phyloP scores from a whole-genome alignment of 2,329 filamentous ascomycete genomes.

The Leptographium wingfieldii region DNA sequence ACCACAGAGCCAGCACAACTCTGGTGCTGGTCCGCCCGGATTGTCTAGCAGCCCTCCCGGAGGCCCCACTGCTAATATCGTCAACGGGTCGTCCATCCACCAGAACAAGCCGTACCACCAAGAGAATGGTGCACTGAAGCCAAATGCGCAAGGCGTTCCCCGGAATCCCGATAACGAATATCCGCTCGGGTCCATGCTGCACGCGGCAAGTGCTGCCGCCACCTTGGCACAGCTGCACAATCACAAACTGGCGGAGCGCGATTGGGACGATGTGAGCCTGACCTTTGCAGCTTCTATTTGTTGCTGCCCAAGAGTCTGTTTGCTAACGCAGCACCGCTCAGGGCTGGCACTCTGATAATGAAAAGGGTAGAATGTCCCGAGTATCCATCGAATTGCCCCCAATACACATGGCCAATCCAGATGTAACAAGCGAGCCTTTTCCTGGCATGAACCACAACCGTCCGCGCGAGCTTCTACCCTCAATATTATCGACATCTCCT shows the following conservation, averaged over 20 bases:
- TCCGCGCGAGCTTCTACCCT: constrained; percentile 67
- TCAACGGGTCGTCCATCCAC: constrained; percentile 10
- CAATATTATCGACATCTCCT: constrained; percentile 68
- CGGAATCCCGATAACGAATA: constrained; percentile 54
- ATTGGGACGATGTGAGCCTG: constrained; percentile 63
- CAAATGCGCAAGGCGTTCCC: constrained; percentile 54
- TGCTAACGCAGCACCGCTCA: constrained; percentile 20
- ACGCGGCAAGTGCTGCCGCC: constrained; percentile 66
- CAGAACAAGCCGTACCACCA: constrained; percentile 40
- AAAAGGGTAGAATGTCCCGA: constrained; percentile 50
- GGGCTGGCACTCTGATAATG: constrained; percentile 62
- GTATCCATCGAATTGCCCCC: constrained; percentile 63
- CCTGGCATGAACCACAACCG: constrained; percentile 46
- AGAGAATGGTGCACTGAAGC: constrained; percentile 52
- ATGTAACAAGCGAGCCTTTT: constrained; percentile 64
- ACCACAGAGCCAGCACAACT: constrained; percentile 21
- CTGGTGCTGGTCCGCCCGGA: constrained; percentile 15
- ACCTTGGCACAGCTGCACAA: constrained; percentile 73
- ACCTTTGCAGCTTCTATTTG: constrained; percentile 2
- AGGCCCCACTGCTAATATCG: not conserved
- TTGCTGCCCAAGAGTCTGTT: constrained; percentile 3
- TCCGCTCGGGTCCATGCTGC: constrained; percentile 48
- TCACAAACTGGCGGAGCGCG: constrained; percentile 55
- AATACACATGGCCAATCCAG: constrained; percentile 42
- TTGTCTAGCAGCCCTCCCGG: constrained; percentile 2